Evolutionary conservation across 129 eudicot species (phyloP), one percentile per base, ranked within the genome.

Genomic region (Rutidosis leptorrhynchoides): DNA sequence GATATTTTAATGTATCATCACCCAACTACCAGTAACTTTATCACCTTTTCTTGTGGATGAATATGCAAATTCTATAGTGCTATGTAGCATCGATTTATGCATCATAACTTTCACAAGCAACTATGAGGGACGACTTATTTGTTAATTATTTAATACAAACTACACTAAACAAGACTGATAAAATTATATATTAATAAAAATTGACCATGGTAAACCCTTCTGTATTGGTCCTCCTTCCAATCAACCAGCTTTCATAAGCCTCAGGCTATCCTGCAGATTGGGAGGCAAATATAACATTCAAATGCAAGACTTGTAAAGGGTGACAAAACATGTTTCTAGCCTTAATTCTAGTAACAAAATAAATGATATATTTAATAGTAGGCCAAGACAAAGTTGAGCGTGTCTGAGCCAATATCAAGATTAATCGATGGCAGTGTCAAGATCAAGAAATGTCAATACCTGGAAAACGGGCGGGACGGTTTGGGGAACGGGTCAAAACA

Each of bases 211-310:
- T 49, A 49, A 49, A 8, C 19, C 55, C 57, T 65, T 65, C 57
- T 0, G 29, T 20, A 21, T 7, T 53, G 59, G 8, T 9, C 15
- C 48, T 65, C 43, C 24, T 65, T 65, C n/a, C 28, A 52, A 52
- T 30, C 48, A 51, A 67, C 29, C 49, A 65, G n/a, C 49, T 67
- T 29, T 24, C 73, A 33, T 54, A 35, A 54, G 32, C 51, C 29
- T 68, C 40, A 68, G 55, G 5, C 64, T 68, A 68, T 55, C 64
- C 73, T 68, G 73, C 73, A 49, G 25, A 8, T 8, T 20, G n/a
- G 25, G 28, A 67, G 53, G 59, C 12, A 19, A 17, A 16, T 23
- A 6, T 54, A 16, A 54, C 16, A 11, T 9, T 54, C 30, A 8
- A 23, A 54, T 30, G 22, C 60, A 20, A 54, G 2, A 54, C 27